These are phyloP conservation scores for Vachellia pachyceras DNA, from an alignment of 306 rosid species.

Conservation along the genomic window DNA sequence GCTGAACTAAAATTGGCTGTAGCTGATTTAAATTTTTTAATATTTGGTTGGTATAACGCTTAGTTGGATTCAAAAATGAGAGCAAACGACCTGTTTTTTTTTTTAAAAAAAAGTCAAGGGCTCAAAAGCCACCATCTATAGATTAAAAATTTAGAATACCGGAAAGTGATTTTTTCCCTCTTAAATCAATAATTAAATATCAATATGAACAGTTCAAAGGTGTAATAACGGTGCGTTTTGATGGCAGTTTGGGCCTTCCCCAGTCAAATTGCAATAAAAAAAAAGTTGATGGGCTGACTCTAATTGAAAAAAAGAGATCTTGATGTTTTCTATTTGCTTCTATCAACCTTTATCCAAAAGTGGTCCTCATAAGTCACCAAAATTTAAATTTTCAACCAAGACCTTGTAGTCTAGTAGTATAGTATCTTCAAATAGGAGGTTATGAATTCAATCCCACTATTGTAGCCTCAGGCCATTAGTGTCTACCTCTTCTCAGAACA, in stretches of 20 bases:
- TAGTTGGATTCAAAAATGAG: neutral
- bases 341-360: neutral
- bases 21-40: too few species aligned
- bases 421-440: too few species aligned
- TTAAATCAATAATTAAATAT: neutral
- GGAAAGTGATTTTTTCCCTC: too few species aligned
- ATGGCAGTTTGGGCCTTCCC: neutral
- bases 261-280: neutral
- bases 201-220: neutral
- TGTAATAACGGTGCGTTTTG: neutral
- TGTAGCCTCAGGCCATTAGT: too few species aligned
- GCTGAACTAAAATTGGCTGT: neutral
- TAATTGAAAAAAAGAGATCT: too few species aligned
- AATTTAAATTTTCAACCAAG: too few species aligned
- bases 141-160: neutral
- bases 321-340: neutral
- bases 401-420: too few species aligned
- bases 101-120: neutral
- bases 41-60: neutral
- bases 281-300: neutral
- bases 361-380: constrained; percentile 1
- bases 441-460: too few species aligned
- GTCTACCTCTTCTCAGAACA: too few species aligned
- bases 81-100: neutral
- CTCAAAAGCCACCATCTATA: neutral